Conservation (phyloP, 257 asterid genomes). For the Solanum bulbocastanum region DNA sequence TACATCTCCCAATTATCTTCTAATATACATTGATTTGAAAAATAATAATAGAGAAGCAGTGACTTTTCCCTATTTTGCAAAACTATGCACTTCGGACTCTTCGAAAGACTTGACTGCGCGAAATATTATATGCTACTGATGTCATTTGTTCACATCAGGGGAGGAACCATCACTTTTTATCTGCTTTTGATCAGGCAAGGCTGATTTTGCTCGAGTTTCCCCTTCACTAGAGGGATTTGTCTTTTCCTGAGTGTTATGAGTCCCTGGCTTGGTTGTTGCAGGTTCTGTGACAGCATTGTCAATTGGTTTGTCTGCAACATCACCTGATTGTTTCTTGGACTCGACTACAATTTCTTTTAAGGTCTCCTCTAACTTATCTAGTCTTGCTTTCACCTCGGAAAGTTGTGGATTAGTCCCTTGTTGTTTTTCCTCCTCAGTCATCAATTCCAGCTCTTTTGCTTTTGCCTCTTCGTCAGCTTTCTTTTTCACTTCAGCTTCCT, state of each 20-base stretch:
- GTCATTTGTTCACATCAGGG: neutral
- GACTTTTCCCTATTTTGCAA: neutral
- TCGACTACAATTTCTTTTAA: conserved; percentile 49
- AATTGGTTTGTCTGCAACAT: conserved; percentile 6
- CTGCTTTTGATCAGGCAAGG: neutral
- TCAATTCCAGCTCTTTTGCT: conserved; percentile 70
- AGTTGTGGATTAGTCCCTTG: conserved; percentile 49
- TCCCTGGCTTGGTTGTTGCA: conserved; percentile 9
- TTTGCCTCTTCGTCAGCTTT: conserved; percentile 87
- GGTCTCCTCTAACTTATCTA: conserved; percentile 56
- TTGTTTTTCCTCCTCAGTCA: conserved; percentile 47
- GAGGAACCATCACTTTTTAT: neutral
- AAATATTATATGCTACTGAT: neutral
- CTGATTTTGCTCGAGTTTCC: neutral
- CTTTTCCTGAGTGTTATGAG: neutral
- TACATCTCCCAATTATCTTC: neutral
- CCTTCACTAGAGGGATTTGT: conserved; percentile 8
- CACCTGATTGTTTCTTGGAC: conserved; percentile 29
- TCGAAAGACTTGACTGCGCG: neutral
- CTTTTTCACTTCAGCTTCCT: conserved; percentile 69
- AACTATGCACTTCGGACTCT: neutral
- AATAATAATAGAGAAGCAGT: neutral
- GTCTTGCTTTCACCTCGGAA: conserved; percentile 68
- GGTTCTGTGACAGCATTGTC: conserved; percentile 4
- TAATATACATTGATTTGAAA: neutral